Conservation (phyloP, 805 yeast species). For the Jamesozyma hellenica region DNA sequence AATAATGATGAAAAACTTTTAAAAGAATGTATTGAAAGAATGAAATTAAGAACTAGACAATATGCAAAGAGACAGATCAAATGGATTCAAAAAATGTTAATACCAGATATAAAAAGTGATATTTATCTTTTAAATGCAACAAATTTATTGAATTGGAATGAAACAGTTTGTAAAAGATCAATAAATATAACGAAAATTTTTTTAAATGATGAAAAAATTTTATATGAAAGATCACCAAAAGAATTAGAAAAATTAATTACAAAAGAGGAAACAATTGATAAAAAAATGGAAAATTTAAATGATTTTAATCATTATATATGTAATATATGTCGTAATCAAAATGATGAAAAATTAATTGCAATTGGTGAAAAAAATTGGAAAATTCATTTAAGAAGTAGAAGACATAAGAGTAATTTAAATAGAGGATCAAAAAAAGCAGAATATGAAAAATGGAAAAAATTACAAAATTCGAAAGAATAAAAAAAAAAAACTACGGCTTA, state of each 20-base stretch:
- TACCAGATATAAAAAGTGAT: slow-evolving; percentile 52
- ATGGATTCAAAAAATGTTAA: slow-evolving; percentile 72
- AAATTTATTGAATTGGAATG: slow-evolving; percentile 52
- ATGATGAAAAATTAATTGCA: slow-evolving; percentile 47
- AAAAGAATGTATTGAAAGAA: slow-evolving; percentile 47
- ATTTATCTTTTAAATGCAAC: slow-evolving; percentile 69
- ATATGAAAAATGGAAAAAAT: slow-evolving; percentile 37
- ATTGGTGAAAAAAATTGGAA: slow-evolving; percentile 69
- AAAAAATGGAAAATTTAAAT: slow-evolving; percentile 5
- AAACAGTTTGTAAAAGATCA: slow-evolving; percentile 49
- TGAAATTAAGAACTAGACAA: slow-evolving; percentile 77
- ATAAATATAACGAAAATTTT: slow-evolving; percentile 37
- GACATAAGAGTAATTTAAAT: slow-evolving; percentile 49
- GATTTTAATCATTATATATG: slow-evolving; percentile 64
- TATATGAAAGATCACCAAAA: slow-evolving; percentile 32
- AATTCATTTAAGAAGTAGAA: slow-evolving; percentile 54
- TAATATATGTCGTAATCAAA: slow-evolving; percentile 48
- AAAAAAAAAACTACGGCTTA: too few species aligned
- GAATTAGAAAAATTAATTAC: slow-evolving; percentile 25
- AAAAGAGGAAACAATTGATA: slow-evolving; percentile 3
- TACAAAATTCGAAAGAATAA: neutral
- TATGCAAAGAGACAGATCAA: slow-evolving; percentile 84
- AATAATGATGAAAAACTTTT: slow-evolving; percentile 13
- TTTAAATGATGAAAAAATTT: slow-evolving; percentile 16
- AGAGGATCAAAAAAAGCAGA: slow-evolving; percentile 42